phyloP scores from a whole-genome alignment of 2,329 filamentous ascomycete genomes.

The Talaromyces sp. region DNA sequence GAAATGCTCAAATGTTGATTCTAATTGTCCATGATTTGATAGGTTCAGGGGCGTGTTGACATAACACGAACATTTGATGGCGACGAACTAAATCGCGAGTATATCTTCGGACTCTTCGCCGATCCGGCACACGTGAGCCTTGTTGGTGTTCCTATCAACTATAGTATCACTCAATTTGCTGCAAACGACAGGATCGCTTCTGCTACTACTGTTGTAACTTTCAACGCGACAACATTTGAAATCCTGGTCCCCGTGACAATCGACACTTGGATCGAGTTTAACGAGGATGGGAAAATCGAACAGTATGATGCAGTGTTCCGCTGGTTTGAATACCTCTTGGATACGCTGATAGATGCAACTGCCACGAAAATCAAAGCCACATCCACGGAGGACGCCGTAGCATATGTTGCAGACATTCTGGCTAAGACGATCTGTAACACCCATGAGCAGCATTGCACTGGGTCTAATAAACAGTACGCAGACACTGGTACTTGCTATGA shows the following conservation, averaged over 20 bases:
- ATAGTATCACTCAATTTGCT: conserved; percentile 30
- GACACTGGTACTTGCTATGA: conserved; percentile 19
- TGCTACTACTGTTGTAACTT: conserved; percentile 26
- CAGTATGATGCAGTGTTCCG: conserved; percentile 31
- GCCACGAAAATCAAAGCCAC: conserved; percentile 23
- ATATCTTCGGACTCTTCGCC: conserved; percentile 32
- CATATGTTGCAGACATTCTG: conserved; percentile 19
- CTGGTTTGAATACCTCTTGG: conserved; percentile 28
- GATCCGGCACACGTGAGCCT: conserved; percentile 23
- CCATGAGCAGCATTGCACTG: conserved; percentile 23
- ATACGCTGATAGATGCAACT: conserved; percentile 17
- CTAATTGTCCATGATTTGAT: too few relatives aligned
- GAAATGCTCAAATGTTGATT: too few relatives aligned
- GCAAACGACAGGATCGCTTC: conserved; percentile 26
- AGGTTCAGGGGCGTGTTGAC: conserved; percentile 32
- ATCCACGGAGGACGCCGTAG: conserved; percentile 10
- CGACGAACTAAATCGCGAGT: conserved; percentile 31
- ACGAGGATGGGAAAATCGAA: conserved; percentile 23
- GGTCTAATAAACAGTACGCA: conserved; percentile 24
- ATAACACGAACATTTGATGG: conserved; percentile 30
- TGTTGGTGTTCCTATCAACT: conserved; percentile 24
- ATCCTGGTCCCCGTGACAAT: conserved; percentile 27
- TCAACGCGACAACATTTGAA: conserved; percentile 28
- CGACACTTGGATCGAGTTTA: conserved; percentile 31
- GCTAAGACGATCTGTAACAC: conserved; percentile 25